phyloP scores from a whole-genome alignment of 352 stramenopile species.

The Phytopythium delawarense region DNA sequence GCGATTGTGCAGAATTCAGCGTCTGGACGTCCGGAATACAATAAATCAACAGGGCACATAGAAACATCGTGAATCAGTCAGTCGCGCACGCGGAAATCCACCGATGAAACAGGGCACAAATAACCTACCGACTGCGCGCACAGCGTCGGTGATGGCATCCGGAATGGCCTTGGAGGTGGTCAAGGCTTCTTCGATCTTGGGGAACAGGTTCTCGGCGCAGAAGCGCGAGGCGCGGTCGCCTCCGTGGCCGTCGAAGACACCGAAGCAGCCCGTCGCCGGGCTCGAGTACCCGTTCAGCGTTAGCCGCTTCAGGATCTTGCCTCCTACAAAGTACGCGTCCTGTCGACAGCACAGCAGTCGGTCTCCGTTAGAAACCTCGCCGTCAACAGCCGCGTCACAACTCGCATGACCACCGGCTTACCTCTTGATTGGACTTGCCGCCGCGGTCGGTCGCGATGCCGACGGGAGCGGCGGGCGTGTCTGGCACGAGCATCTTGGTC shows the following conservation, averaged over 20 bases:
- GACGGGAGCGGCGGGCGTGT: conserved; percentile 48
- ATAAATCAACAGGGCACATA: background rate
- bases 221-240: conserved; percentile 76
- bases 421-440: conserved; percentile 74
- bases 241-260: conserved; percentile 80
- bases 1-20: conserved; percentile 66
- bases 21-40: conserved; percentile 20
- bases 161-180: conserved; percentile 27
- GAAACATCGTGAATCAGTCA: background rate
- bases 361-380: no score
- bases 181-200: conserved; percentile 50
- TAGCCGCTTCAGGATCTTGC: conserved; percentile 46
- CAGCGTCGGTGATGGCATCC: conserved; percentile 51
- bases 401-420: conserved; percentile 8
- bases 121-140: conserved; percentile 53
- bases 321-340: conserved; percentile 82
- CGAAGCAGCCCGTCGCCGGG: conserved; percentile 61
- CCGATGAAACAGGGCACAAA: background rate
- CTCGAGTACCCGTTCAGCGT: conserved; percentile 79
- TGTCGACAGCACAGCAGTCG: conserved; percentile 13
- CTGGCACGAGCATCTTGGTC: conserved; percentile 36
- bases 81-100: background rate
- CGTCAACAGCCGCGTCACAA: no score
- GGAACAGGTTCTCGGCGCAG: conserved; percentile 72
- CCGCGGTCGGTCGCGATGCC: conserved; percentile 67